Conservation (phyloP, 2,329 filamentous ascomycete species). For the Beauveria sp. region DNA sequence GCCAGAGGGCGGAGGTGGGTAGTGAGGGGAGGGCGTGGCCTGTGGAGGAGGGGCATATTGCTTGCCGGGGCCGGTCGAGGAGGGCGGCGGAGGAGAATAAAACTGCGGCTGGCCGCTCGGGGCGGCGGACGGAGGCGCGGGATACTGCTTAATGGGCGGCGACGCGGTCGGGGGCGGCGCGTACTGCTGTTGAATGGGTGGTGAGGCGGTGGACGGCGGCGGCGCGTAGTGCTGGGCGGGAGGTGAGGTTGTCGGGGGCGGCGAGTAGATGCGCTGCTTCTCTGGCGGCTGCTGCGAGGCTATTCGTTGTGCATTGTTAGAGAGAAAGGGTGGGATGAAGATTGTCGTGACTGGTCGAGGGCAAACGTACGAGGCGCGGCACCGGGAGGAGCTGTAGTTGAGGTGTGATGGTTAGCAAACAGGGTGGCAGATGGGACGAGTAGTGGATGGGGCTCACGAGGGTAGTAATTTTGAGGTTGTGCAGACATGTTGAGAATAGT, state of each 20-base stretch:
- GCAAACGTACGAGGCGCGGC: slow-evolving; percentile 17
- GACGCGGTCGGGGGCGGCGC: slow-evolving; percentile 37
- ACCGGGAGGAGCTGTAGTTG: slow-evolving; percentile 31
- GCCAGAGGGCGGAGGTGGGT: slow-evolving; percentile 19
- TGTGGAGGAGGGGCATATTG: slow-evolving; percentile 25
- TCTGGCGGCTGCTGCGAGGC: slow-evolving; percentile 6
- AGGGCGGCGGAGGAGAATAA: slow-evolving; percentile 36
- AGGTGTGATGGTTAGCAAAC: slow-evolving; percentile 10
- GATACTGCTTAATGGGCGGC: slow-evolving; percentile 39
- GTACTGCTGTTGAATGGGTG: slow-evolving; percentile 29
- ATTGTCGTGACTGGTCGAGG: background rate
- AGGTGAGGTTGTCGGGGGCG: slow-evolving; percentile 13
- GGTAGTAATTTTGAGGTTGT: slow-evolving; percentile 35
- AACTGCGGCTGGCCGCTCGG: slow-evolving; percentile 38
- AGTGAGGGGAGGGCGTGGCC: slow-evolving; percentile 25
- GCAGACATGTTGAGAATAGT: slow-evolving; percentile 27
- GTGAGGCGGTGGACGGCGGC: slow-evolving; percentile 17
- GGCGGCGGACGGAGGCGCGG: slow-evolving; percentile 37
- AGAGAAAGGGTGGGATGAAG: slow-evolving; percentile 9
- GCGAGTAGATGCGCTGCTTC: slow-evolving; percentile 15
- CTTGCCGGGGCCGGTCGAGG: slow-evolving; percentile 19
- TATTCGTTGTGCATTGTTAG: background rate
- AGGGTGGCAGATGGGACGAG: background rate
- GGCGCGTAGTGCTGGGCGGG: background rate
- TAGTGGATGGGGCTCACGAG: slow-evolving; percentile 29